A percentile compares a stretch with the other conserved stretches of the same genome.
Evolutionary conservation across 257 asterid genomes (phyloP).

Genomic region (Cinchona pubescens): DNA sequence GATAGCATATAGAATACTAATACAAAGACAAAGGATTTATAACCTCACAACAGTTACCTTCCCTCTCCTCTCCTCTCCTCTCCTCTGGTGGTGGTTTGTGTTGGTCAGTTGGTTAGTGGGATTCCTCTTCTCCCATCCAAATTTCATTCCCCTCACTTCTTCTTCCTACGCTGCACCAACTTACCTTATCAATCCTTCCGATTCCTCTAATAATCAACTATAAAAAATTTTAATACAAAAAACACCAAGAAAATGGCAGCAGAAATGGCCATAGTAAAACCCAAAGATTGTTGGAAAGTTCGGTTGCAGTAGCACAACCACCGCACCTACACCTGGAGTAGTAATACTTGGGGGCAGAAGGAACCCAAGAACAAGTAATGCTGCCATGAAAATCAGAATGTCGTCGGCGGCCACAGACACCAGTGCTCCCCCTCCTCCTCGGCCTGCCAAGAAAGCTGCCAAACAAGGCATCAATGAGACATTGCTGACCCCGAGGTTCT

Average conservation of each 20-base stretch:
- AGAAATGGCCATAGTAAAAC: constrained; percentile 69
- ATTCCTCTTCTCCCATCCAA: too few species aligned
- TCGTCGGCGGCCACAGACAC: constrained; percentile 42
- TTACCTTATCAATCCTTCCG: too few species aligned
- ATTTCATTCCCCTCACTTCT: too few species aligned
- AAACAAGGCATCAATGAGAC: constrained; percentile 67
- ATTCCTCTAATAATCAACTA: too few species aligned
- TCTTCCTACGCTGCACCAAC: too few species aligned
- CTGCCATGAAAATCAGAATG: constrained; percentile 48
- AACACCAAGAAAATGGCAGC: constrained; percentile 60
- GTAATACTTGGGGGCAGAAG: background rate
- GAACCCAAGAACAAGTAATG: background rate
- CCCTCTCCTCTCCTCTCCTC: too few species aligned
- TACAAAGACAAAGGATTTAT: too few species aligned
- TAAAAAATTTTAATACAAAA: too few species aligned
- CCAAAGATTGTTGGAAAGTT: constrained; percentile 63
- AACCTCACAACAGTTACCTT: too few species aligned
- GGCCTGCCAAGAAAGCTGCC: constrained; percentile 37
- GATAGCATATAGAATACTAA: too few species aligned
- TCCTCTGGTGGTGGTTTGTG: too few species aligned
- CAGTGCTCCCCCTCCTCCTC: constrained; percentile 20
- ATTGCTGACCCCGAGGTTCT: constrained; percentile 73
- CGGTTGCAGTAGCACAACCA: constrained; percentile 29
- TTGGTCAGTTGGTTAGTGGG: too few species aligned
- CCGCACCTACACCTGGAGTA: constrained; percentile 22